These are phyloP conservation scores for Glutinoglossum americanum DNA, from an alignment of 495 filamentous ascomycete species.

Conservation along the genomic window DNA sequence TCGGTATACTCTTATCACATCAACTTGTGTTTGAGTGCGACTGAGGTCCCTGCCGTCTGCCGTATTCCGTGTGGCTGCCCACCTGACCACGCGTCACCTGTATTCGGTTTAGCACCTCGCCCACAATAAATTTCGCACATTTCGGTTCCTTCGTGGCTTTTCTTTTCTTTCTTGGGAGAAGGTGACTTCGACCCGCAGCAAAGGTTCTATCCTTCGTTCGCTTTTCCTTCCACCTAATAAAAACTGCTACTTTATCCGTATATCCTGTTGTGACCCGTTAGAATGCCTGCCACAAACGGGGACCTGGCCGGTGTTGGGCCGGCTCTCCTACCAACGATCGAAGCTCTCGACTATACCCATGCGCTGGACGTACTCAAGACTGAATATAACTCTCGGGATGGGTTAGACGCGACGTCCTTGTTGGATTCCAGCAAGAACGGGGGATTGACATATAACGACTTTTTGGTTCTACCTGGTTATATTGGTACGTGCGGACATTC, in stretches of 20 bases:
- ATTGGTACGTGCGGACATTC: slow-evolving; percentile 27
- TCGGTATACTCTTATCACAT: no score
- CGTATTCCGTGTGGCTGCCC: no score
- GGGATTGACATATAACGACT: slow-evolving; percentile 73
- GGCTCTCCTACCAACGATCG: slow-evolving; percentile 10
- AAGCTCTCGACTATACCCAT: slow-evolving; percentile 32
- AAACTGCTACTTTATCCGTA: background rate
- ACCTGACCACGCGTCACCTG: background rate
- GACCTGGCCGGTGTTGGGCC: slow-evolving; percentile 20
- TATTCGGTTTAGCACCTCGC: background rate
- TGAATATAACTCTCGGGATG: slow-evolving; percentile 56
- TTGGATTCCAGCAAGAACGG: slow-evolving; percentile 73
- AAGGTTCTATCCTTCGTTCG: slow-evolving; percentile 10
- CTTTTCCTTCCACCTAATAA: slow-evolving; percentile 2
- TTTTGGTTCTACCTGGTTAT: slow-evolving; percentile 43
- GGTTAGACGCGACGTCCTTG: slow-evolving; percentile 60
- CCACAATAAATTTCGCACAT: slow-evolving; percentile 5
- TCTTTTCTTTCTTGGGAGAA: slow-evolving; percentile 38
- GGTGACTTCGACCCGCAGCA: slow-evolving; percentile 23
- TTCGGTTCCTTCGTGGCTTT: slow-evolving; percentile 10
- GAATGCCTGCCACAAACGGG: slow-evolving; percentile 52
- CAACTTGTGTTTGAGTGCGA: no score
- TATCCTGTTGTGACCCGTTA: slow-evolving; percentile 10
- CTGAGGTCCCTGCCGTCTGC: no score
- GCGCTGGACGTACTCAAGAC: slow-evolving; percentile 58